Conservation (phyloP, 2,329 filamentous ascomycete species). For the Cyphellophora europaea region DNA sequence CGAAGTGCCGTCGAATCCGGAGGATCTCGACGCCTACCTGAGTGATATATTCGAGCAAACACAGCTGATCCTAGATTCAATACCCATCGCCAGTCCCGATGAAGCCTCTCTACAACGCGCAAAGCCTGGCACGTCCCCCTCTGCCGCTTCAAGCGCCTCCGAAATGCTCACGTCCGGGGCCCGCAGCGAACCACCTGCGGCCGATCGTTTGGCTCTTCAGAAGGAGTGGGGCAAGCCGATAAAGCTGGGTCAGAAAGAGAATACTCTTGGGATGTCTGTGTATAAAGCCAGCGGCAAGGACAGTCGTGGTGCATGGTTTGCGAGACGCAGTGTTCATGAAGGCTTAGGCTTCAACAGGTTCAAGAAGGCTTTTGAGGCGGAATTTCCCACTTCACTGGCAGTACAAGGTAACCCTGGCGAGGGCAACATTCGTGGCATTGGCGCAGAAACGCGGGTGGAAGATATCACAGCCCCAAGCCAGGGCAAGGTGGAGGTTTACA, state of each 20-base stretch:
- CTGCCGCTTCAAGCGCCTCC: slow-evolving; percentile 35
- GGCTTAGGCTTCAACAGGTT: slow-evolving; percentile 68
- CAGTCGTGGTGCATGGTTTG: slow-evolving; percentile 82
- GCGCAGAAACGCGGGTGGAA: slow-evolving; percentile 67
- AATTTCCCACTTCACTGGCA: slow-evolving; percentile 71
- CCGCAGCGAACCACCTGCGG: slow-evolving; percentile 38
- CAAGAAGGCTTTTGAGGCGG: slow-evolving; percentile 64
- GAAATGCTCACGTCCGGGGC: slow-evolving; percentile 45
- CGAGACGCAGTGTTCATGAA: slow-evolving; percentile 71
- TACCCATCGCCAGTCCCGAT: slow-evolving; percentile 48
- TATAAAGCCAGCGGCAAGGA: slow-evolving; percentile 75
- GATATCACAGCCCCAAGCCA: slow-evolving; percentile 37
- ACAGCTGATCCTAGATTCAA: slow-evolving; percentile 65
- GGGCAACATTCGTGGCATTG: slow-evolving; percentile 74
- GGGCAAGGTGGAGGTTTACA: slow-evolving; percentile 52
- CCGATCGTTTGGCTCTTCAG: slow-evolving; percentile 52
- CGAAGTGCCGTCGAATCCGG: slow-evolving; percentile 32
- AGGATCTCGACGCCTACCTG: slow-evolving; percentile 47
- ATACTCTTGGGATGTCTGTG: slow-evolving; percentile 65
- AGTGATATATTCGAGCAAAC: slow-evolving; percentile 54
- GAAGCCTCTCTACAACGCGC: slow-evolving; percentile 42
- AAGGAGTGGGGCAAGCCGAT: slow-evolving; percentile 80
- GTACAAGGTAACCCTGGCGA: slow-evolving; percentile 60
- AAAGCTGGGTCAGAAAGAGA: slow-evolving; percentile 62
- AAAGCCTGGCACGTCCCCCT: slow-evolving; percentile 46